phyloP scores from a whole-genome alignment of 768 basidiomycete species.

The Mycena venus region DNA sequence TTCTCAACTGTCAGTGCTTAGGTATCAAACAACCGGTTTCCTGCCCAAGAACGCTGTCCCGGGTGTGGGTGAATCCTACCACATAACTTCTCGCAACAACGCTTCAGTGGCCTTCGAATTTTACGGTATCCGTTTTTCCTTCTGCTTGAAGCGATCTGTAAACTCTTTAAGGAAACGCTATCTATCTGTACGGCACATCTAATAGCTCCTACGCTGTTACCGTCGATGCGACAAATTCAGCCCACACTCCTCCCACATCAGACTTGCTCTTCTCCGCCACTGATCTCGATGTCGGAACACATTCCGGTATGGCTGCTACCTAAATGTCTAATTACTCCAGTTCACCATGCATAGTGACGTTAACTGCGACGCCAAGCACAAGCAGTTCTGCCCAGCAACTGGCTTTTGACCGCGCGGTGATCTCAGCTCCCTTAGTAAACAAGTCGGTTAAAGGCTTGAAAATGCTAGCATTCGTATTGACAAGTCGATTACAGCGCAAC shows the following conservation, averaged over 20 bases:
- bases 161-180: neutral
- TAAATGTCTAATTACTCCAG: neutral
- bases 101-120: conserved; percentile 12
- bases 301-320: conserved; percentile 3
- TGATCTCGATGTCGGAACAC: neutral
- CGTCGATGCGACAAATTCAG: neutral
- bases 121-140: neutral
- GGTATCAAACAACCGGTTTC: neutral
- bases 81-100: conserved; percentile 15
- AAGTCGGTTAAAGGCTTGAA: neutral
- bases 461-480: too few species aligned
- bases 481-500: neutral
- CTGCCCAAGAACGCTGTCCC: neutral
- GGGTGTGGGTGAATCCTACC: conserved; percentile 20
- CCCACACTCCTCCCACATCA: neutral
- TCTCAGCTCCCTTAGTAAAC: conserved; percentile 6
- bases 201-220: conserved; percentile 13
- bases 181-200: conserved; percentile 13
- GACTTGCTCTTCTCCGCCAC: neutral
- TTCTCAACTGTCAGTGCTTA: too few species aligned
- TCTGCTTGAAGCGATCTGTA: neutral
- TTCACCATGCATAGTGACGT: neutral
- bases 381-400: conserved; percentile 11
- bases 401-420: conserved; percentile 26
- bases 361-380: neutral